These are phyloP conservation scores for Durio zibethinus DNA, from an alignment of 345 rosid species.

Conservation along the genomic window DNA sequence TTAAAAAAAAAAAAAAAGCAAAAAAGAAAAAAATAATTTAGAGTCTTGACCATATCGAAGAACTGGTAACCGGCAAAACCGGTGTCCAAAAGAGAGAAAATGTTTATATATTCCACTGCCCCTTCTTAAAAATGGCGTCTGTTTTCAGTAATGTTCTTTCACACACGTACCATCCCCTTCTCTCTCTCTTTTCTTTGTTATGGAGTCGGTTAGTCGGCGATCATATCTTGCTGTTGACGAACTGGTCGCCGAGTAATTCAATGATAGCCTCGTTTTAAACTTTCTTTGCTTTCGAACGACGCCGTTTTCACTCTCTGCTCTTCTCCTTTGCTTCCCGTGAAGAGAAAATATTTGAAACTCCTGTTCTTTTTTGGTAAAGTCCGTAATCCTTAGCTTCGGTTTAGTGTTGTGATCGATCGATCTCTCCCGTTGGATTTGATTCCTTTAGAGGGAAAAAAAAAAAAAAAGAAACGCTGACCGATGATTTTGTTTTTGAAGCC, in stretches of 20 bases:
- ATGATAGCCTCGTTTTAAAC: slow-evolving; percentile 4
- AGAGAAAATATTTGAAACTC: not conserved
- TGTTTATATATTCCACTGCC: slow-evolving; percentile 27
- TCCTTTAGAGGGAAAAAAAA: not conserved
- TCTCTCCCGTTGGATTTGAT: slow-evolving; percentile 22
- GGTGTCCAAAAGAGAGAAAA: slow-evolving; percentile 33
- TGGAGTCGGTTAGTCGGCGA: slow-evolving; percentile 27
- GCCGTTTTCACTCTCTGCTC: not conserved
- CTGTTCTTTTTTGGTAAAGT: not conserved
- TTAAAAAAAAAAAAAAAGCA: too few relatives aligned
- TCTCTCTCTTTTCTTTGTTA: not conserved
- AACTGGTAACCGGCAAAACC: slow-evolving; percentile 30
- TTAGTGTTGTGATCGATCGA: slow-evolving; percentile 20
- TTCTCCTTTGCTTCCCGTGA: not conserved
- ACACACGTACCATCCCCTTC: slow-evolving; percentile 37
- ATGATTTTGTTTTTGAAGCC: slow-evolving; percentile 14
- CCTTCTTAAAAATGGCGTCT: slow-evolving; percentile 29
- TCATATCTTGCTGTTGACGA: slow-evolving; percentile 21
- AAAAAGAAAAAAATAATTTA: too few relatives aligned
- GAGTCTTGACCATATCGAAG: not conserved
- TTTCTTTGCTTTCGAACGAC: not conserved
- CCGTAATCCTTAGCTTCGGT: slow-evolving; percentile 2
- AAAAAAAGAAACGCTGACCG: slow-evolving; percentile 1
- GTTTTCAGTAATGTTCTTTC: slow-evolving; percentile 38
- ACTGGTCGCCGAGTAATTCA: slow-evolving; percentile 19